Conservation (phyloP, 768 basidiomycete species). For the Scleroderma bovista region DNA sequence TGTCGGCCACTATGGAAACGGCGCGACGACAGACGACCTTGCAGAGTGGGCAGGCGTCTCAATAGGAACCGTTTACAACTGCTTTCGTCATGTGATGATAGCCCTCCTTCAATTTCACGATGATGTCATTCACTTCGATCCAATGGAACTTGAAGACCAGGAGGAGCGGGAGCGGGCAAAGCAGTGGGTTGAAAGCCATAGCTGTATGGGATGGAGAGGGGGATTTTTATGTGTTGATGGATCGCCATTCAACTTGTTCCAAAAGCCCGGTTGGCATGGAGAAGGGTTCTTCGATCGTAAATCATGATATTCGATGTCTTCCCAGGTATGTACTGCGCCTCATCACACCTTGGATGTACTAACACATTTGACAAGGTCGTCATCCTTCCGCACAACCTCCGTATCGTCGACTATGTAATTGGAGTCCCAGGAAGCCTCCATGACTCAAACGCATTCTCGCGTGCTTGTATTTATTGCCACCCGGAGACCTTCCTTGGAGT, state of each 20-base stretch:
- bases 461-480: too few relatives aligned
- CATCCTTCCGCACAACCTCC: too few relatives aligned
- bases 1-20: slow-evolving; percentile 16
- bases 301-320: slow-evolving; percentile 9
- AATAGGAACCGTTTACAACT: slow-evolving; percentile 15
- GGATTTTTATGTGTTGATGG: slow-evolving; percentile 11
- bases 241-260: slow-evolving; percentile 11
- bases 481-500: too few relatives aligned
- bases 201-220: background rate
- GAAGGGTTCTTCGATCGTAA: slow-evolving; percentile 10
- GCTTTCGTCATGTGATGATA: slow-evolving; percentile 11
- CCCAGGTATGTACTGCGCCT: background rate
- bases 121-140: slow-evolving; percentile 2
- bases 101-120: slow-evolving; percentile 11
- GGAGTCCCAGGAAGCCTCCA: too few relatives aligned
- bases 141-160: background rate
- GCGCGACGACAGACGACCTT: slow-evolving; percentile 12
- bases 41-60: slow-evolving; percentile 15
- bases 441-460: too few relatives aligned
- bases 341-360: too few relatives aligned
- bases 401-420: too few relatives aligned
- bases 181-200: background rate
- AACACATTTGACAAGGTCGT: too few relatives aligned
- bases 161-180: slow-evolving; percentile 1
- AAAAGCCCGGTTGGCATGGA: slow-evolving; percentile 16